Percentiles rank a stretch among this genome's conserved stretches.
These are phyloP conservation scores for Xerocomus potaroensis DNA, from an alignment of 768 basidiomycete species.

Conservation along the genomic window DNA sequence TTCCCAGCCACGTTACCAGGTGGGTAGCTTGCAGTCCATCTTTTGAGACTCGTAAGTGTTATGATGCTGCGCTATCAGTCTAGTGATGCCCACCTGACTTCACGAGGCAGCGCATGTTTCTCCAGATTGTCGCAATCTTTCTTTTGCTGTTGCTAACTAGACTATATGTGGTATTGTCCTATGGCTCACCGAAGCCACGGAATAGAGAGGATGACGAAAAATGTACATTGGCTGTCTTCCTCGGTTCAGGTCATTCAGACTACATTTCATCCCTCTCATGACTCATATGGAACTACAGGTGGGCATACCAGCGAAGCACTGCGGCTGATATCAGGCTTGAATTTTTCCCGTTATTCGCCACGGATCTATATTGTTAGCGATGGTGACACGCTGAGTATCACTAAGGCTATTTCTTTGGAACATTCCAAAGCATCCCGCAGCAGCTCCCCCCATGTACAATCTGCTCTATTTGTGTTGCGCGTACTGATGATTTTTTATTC, in stretches of 20 bases:
- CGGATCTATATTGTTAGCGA: conserved; percentile 80
- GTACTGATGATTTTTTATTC: conserved; percentile 9
- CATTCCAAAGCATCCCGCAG: conserved; percentile 12
- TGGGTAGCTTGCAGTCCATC: too few relatives aligned
- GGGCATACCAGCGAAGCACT: conserved; percentile 93
- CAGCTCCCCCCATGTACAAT: conserved; percentile 9
- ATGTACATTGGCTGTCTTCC: conserved; percentile 72
- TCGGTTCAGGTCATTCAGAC: conserved; percentile 76
- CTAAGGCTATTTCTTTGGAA: conserved; percentile 70
- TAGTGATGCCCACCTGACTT: neutral
- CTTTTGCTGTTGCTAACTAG: conserved; percentile 17
- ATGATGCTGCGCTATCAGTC: neutral
- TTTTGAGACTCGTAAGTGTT: neutral
- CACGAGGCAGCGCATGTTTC: conserved; percentile 9
- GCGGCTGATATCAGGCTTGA: conserved; percentile 63
- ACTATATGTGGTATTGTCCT: conserved; percentile 16
- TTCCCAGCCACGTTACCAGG: conserved; percentile 6
- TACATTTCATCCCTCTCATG: conserved; percentile 1
- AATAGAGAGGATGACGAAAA: conserved; percentile 18
- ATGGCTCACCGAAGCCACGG: conserved; percentile 7
- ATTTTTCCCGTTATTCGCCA: conserved; percentile 69
- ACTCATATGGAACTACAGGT: conserved; percentile 45
- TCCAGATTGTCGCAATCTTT: conserved; percentile 5
- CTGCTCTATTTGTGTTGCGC: neutral
- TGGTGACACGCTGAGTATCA: conserved; percentile 74